Evolutionary conservation across 371 early-diverging fungal genomes (phyloP).

Genomic region (Mortierella polycephala): DNA sequence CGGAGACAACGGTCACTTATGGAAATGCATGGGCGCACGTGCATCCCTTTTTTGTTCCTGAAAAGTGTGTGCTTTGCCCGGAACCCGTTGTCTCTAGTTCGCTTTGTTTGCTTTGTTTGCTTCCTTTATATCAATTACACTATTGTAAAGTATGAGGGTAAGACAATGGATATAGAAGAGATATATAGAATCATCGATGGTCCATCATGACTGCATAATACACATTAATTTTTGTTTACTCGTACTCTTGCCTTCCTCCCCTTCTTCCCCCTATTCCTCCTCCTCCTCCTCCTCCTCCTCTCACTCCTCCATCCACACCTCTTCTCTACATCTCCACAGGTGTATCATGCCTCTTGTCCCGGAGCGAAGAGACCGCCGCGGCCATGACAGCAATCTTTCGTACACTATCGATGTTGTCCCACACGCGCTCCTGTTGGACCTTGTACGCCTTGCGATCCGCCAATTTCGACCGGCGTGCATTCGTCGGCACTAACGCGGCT

Average conservation of each 20-base stretch:
- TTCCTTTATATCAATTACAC: too few relatives aligned
- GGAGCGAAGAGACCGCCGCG: conserved; percentile 45
- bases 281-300: background rate
- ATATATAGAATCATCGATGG: background rate
- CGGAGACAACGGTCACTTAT: too few relatives aligned
- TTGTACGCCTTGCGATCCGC: conserved; percentile 58
- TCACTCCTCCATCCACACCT: background rate
- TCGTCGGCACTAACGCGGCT: conserved; percentile 76
- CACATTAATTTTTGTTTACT: background rate
- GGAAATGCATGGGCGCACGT: too few relatives aligned
- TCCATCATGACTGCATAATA: background rate
- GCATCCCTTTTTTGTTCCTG: too few relatives aligned
- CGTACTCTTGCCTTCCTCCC: background rate
- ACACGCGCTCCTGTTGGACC: conserved; percentile 52
- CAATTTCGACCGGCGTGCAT: conserved; percentile 67
- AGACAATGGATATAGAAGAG: background rate
- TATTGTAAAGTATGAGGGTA: too few relatives aligned
- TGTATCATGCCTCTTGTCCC: conserved; percentile 15
- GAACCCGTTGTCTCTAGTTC: too few relatives aligned
- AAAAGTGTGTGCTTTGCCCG: too few relatives aligned
- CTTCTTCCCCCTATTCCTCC: background rate
- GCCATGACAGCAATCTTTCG: conserved; percentile 48
- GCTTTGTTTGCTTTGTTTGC: too few relatives aligned
- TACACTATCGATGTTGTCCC: conserved; percentile 32
- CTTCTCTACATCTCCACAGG: conserved; percentile 1